Conservation (phyloP, 1,284 basidiomycete genomes). For the Trichosporon inkin region DNA sequence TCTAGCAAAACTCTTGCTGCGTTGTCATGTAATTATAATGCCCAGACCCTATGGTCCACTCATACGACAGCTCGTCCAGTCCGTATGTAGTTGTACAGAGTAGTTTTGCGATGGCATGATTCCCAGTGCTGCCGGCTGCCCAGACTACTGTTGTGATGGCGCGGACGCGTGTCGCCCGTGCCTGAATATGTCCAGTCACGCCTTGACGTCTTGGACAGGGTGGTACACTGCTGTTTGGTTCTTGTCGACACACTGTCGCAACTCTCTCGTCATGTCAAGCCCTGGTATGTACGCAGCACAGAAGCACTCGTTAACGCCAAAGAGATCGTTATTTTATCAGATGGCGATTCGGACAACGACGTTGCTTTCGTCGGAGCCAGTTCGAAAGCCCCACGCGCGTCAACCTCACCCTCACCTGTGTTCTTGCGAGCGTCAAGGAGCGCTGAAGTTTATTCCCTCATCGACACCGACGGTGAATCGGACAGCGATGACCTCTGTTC, state of each 20-base stretch:
- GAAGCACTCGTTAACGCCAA: not conserved
- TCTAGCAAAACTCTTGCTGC: slow-evolving; percentile 68
- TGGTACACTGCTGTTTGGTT: not conserved
- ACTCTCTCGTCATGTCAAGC: not conserved
- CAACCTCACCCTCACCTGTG: slow-evolving; percentile 9
- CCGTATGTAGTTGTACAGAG: slow-evolving; percentile 15
- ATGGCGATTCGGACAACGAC: slow-evolving; percentile 13
- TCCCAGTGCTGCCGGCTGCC: not conserved
- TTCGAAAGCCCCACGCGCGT: not conserved
- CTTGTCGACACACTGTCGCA: not conserved
- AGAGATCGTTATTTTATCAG: slow-evolving; percentile 18
- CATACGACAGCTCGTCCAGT: not conserved
- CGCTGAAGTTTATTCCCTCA: not conserved
- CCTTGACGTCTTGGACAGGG: not conserved
- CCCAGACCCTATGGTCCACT: not conserved
- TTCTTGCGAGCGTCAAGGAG: slow-evolving; percentile 11
- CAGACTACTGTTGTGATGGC: not conserved
- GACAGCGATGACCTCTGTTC: slow-evolving; percentile 5
- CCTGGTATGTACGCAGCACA: not conserved
- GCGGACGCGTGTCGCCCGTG: not conserved
- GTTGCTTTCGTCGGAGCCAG: slow-evolving; percentile 9
- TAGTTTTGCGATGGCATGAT: slow-evolving; percentile 1
- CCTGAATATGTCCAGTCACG: slow-evolving; percentile 3
- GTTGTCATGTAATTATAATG: slow-evolving; percentile 51
- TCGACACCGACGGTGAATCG: slow-evolving; percentile 5